Base-by-base conservation (phyloP, 441 rosid genomes). In the Populus hybrid region DNA sequence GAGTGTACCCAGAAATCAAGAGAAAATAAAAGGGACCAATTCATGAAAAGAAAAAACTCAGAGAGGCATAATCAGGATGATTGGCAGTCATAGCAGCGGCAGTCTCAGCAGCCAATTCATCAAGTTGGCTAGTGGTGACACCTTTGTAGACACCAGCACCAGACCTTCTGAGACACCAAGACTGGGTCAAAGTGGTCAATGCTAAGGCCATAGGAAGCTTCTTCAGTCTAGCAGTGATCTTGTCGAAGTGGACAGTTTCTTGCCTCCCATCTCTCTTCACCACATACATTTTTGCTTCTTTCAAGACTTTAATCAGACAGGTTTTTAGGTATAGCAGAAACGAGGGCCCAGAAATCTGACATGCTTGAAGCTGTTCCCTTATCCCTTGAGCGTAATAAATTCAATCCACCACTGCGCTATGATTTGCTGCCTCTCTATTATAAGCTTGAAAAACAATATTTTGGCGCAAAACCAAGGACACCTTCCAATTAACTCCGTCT, bases 141-240 rank as follows among this genome's bases (percentile, higher is more conserved):
- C 28, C 28, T 26, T 26, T 26, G 28, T 26, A 26, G 28, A 26
- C 28, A 26, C 28, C 28, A 26, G 28, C 28, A 26, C 28, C 24
- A 26, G 28, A 26, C 28, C 28, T 26, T 26, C 28, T 26, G 28
- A 26, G 28, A 26, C 28, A 26, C 28, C 28, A 26, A 2, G 28
- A 26, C 28, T 26, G 28, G 28, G 28, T 26, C 28, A 26, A 1
- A 26, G 28, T 26, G 28, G 28, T 26, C 28, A 26, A 26, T 26
- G 28, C 28, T 26, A 26, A 26, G 28, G 28, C 28, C 28, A 26
- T 26, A 26, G 28, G 91, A 26, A 96, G 88, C 83, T 96, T 96
- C 96, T 96, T 96, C 73, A 96, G 72, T 78, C 99, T 80, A 7
- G 98, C 98, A 0, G 99, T 96, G 19, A 96, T 96, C 92, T 94